Evolutionary conservation across 345 rosid genomes (phyloP).

Genomic region (Bretschneidera sinensis): DNA sequence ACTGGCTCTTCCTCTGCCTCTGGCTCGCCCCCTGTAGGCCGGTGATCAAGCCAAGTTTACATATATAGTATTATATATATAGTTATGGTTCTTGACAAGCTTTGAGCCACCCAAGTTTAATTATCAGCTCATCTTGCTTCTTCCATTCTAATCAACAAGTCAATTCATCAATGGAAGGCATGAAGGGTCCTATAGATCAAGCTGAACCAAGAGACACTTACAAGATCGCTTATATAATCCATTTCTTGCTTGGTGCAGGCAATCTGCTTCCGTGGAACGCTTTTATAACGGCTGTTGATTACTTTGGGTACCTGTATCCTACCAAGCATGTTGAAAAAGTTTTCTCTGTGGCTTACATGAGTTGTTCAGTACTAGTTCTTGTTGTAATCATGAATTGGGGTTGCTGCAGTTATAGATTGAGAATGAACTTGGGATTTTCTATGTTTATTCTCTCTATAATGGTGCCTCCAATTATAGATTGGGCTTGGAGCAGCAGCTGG

Average conservation of each 20-base stretch:
- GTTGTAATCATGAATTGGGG: conserved; percentile 50
- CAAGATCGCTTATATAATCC: conserved; percentile 69
- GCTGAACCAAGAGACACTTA: conserved; percentile 53
- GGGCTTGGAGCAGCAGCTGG: conserved; percentile 36
- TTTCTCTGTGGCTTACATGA: conserved; percentile 89
- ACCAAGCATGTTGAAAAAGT: conserved; percentile 69
- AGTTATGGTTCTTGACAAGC: conserved; percentile 1
- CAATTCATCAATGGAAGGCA: conserved; percentile 33
- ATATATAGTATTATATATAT: neutral
- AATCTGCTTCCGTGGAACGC: conserved; percentile 97
- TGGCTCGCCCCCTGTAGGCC: neutral
- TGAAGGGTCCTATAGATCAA: conserved; percentile 30
- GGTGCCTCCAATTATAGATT: conserved; percentile 65
- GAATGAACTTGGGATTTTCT: conserved; percentile 79
- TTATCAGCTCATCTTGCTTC: conserved; percentile 5
- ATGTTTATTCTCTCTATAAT: conserved; percentile 66
- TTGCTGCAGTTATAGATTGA: conserved; percentile 52
- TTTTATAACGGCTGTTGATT: conserved; percentile 85
- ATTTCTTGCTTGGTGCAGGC: conserved; percentile 89
- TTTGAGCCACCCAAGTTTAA: neutral
- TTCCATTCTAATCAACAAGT: conserved; percentile 27
- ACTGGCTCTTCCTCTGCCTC: conserved; percentile 10
- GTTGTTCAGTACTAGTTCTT: conserved; percentile 63
- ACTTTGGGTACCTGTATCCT: conserved; percentile 69
- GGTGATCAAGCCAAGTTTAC: neutral